Percentiles rank a stretch among this genome's conserved stretches.
Conservation (phyloP, 2,329 filamentous ascomycete genomes). For the Pseudogymnoascus sp. region DNA sequence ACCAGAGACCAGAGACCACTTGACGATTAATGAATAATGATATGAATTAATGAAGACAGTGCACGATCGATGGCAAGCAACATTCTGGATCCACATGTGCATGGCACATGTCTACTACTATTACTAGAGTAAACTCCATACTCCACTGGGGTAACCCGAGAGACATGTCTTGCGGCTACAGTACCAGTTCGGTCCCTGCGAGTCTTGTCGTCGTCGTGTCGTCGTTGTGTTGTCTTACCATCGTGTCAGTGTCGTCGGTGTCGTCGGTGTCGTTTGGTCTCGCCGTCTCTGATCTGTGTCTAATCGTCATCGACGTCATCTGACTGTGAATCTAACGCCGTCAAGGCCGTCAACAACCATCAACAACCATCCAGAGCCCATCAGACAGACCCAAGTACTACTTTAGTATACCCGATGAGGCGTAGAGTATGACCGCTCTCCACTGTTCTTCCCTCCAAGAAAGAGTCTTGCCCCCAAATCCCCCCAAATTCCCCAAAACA, state of each 20-base stretch:
- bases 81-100: not conserved
- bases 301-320: slow-evolving; percentile 9
- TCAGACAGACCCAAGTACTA: not conserved
- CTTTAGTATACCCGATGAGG: slow-evolving; percentile 3
- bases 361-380: not conserved
- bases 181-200: not conserved
- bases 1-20: not conserved
- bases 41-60: not conserved
- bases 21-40: slow-evolving; percentile 1
- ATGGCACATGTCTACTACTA: not conserved
- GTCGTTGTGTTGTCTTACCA: not conserved
- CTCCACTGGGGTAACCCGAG: not conserved
- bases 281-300: not conserved
- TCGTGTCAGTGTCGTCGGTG: not conserved
- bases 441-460: not conserved
- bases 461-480: not conserved
- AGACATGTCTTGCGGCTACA: not conserved
- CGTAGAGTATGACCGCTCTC: not conserved
- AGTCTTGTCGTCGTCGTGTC: not conserved
- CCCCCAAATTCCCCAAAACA: not conserved
- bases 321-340: not conserved
- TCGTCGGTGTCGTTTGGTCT: too few species aligned
- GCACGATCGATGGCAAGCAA: not conserved
- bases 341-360: not conserved
- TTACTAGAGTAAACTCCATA: not conserved